A percentile compares a stretch with the other conserved stretches of the same genome.
phyloP scores from a whole-genome alignment of 768 basidiomycete genomes.

The Fibroporia radiculosa region DNA sequence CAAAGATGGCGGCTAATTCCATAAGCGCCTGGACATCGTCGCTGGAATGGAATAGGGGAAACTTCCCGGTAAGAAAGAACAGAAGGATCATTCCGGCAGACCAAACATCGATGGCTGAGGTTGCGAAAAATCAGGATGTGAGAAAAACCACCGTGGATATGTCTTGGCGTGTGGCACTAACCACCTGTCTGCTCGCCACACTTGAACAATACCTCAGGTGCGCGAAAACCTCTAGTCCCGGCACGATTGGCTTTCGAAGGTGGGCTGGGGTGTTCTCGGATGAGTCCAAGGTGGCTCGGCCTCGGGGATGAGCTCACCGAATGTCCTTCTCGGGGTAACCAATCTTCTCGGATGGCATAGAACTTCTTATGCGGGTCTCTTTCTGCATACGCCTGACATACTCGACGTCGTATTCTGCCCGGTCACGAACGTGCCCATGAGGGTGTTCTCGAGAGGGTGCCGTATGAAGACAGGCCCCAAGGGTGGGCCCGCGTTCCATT shows the following conservation, averaged over 20 bases:
- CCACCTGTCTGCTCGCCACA: constrained; percentile 91
- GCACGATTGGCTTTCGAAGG: constrained; percentile 91
- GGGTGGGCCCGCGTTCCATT: constrained; percentile 39
- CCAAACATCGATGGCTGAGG: constrained; percentile 92
- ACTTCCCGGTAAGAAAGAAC: constrained; percentile 87
- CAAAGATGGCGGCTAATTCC: constrained; percentile 88
- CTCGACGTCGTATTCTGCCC: constrained; percentile 39
- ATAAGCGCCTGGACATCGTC: constrained; percentile 94
- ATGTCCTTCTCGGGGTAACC: constrained; percentile 74
- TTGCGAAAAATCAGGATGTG: neutral
- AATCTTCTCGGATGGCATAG: constrained; percentile 54
- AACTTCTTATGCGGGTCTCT: constrained; percentile 49
- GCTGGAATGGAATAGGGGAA: constrained; percentile 88
- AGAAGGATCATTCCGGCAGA: constrained; percentile 87
- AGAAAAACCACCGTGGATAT: neutral
- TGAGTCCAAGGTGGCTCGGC: constrained; percentile 1
- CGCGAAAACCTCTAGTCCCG: constrained; percentile 93
- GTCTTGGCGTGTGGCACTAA: constrained; percentile 28
- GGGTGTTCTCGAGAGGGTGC: constrained; percentile 50
- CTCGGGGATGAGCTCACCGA: constrained; percentile 34
- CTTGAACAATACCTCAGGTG: constrained; percentile 93
- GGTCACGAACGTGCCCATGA: constrained; percentile 52
- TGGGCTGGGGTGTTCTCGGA: constrained; percentile 37
- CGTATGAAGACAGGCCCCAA: constrained; percentile 74
- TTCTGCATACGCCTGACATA: constrained; percentile 50